A percentile compares a stretch with the other conserved stretches of the same genome.
phyloP scores from a whole-genome alignment of 192 early-diverging fungal species.

The Linnemannia exigua region DNA sequence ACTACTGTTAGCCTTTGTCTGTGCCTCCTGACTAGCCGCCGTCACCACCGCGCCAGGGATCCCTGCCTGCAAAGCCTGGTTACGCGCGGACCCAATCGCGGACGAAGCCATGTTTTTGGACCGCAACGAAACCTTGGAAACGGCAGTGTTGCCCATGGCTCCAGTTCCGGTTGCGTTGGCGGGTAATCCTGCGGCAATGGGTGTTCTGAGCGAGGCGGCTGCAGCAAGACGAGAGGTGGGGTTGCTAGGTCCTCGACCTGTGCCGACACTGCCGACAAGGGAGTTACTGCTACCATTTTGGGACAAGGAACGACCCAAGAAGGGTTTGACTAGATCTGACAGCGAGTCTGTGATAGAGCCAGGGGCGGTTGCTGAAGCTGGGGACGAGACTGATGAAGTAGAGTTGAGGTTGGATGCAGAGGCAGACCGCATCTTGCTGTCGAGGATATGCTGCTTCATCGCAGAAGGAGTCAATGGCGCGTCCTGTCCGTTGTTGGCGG shows the following conservation, averaged over 20 bases:
- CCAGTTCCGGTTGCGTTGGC: constrained; percentile 34
- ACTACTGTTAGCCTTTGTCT: constrained; percentile 43
- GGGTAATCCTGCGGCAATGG: constrained; percentile 50
- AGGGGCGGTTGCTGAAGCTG: neutral
- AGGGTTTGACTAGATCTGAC: constrained; percentile 41
- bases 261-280: constrained; percentile 22
- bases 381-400: constrained; percentile 1
- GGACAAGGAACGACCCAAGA: constrained; percentile 26
- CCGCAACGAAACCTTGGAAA: constrained; percentile 34
- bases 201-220: constrained; percentile 33
- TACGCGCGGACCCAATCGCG: constrained; percentile 40
- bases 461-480: constrained; percentile 36
- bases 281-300: constrained; percentile 3
- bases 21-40: constrained; percentile 34
- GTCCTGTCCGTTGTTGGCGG: constrained; percentile 2
- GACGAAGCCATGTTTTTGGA: constrained; percentile 49
- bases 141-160: constrained; percentile 42
- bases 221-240: constrained; percentile 39
- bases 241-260: constrained; percentile 22
- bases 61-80: constrained; percentile 36
- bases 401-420: neutral
- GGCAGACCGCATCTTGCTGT: constrained; percentile 30
- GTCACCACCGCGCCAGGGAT: constrained; percentile 30
- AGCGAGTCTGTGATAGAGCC: constrained; percentile 32
- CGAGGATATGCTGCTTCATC: constrained; percentile 41